A percentile compares a stretch with the other conserved stretches of the same genome.
phyloP scores from a whole-genome alignment of 2,329 filamentous ascomycete genomes.

The Pezicula carpinea region DNA sequence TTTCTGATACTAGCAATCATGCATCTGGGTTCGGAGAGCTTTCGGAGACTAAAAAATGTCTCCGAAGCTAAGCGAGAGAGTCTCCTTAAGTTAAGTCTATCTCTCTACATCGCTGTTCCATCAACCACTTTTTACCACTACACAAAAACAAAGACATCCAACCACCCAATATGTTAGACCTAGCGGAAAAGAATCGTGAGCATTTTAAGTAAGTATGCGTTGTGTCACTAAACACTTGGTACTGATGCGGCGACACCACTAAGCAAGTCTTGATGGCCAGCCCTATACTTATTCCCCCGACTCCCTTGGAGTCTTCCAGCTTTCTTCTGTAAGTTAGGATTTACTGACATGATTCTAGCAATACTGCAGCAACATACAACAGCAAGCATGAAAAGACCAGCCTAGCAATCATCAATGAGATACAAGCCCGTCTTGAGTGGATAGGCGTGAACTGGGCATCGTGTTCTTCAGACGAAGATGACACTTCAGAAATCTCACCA shows the following conservation, averaged over 20 bases:
- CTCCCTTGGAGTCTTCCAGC: not conserved
- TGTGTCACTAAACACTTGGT: not conserved
- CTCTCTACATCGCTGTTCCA: not conserved
- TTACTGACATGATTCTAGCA: slow-evolving; percentile 30
- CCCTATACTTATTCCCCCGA: not conserved
- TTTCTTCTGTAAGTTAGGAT: not conserved
- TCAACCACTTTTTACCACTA: not conserved
- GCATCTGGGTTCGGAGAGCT: slow-evolving; percentile 7
- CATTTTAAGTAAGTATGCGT: slow-evolving; percentile 35
- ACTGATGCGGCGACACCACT: no score
- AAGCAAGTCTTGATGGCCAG: not conserved
- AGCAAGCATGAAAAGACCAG: slow-evolving; percentile 49
- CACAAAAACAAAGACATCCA: not conserved
- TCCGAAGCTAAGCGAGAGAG: slow-evolving; percentile 17
- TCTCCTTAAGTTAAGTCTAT: not conserved
- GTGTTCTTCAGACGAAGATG: slow-evolving; percentile 31
- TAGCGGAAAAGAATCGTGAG: slow-evolving; percentile 32
- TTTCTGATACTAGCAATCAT: not conserved
- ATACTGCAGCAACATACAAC: slow-evolving; percentile 52
- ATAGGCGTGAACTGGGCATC: slow-evolving; percentile 54
- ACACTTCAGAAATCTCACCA: slow-evolving; percentile 16
- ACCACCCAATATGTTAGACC: slow-evolving; percentile 19
- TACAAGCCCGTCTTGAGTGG: slow-evolving; percentile 51
- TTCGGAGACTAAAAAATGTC: slow-evolving; percentile 10
- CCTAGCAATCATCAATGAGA: slow-evolving; percentile 47